Conservation (phyloP, 2,329 filamentous ascomycete genomes). For the Chrysoporthe austroafricana region DNA sequence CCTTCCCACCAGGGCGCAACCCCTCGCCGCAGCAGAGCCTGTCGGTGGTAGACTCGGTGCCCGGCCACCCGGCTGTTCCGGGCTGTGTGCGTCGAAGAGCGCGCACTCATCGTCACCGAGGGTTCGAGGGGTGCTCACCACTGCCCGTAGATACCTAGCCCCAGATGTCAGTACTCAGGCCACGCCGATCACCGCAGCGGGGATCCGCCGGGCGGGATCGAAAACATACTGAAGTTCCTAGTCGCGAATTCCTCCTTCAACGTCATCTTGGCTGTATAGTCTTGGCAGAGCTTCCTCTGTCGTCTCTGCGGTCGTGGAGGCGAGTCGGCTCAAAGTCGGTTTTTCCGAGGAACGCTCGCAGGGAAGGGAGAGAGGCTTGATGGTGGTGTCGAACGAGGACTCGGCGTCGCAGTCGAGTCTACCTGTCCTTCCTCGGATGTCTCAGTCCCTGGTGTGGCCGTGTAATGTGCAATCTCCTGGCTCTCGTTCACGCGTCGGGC, state of each 20-base stretch:
- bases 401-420: background rate
- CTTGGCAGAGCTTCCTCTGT: conserved; percentile 13
- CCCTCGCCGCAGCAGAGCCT: background rate
- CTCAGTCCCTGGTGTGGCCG: conserved; percentile 9
- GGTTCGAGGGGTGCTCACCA: conserved; percentile 56
- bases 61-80: too few species aligned
- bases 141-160: conserved; percentile 73
- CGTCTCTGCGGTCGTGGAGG: conserved; percentile 6
- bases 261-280: conserved; percentile 59
- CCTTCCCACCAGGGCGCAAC: background rate
- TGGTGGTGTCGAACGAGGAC: background rate
- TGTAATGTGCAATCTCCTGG: conserved; percentile 12
- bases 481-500: background rate
- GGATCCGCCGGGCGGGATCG: background rate
- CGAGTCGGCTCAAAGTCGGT: background rate
- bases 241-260: conserved; percentile 74
- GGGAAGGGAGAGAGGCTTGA: conserved; percentile 2
- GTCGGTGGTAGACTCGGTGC: background rate
- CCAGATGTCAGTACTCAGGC: conserved; percentile 38
- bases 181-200: conserved; percentile 25
- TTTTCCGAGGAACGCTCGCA: background rate
- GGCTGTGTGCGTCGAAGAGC: conserved; percentile 11
- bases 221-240: conserved; percentile 71
- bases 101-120: conserved; percentile 2
- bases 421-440: conserved; percentile 15